Percentiles rank a stretch among this genome's conserved stretches.
Evolutionary conservation across 208 protist genomes (phyloP).

Genomic region (Vickermania spadyakhi): DNA sequence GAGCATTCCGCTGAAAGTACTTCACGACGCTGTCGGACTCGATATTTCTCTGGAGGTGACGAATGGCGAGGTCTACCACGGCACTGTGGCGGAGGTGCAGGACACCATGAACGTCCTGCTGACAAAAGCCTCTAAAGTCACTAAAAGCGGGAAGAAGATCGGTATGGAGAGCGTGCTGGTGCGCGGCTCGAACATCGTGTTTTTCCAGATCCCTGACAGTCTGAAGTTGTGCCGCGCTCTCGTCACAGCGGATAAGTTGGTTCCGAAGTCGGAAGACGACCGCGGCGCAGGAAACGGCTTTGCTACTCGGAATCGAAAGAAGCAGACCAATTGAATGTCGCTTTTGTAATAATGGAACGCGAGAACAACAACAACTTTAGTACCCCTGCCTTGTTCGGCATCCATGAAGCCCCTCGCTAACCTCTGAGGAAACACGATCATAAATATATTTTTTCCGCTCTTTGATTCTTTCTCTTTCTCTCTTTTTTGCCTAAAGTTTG

Average conservation of each 20-base stretch:
- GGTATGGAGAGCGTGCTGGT: conserved; percentile 76
- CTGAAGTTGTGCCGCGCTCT: conserved; percentile 66
- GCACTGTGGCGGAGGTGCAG: conserved; percentile 78
- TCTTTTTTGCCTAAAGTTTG: conserved; percentile 1
- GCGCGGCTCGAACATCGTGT: conserved; percentile 85
- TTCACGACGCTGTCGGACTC: conserved; percentile 87
- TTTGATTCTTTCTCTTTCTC: conserved; percentile 1
- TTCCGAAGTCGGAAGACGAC: conserved; percentile 51
- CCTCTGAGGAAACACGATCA: neutral
- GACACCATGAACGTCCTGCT: conserved; percentile 91
- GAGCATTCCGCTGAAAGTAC: conserved; percentile 90
- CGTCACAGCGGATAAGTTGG: conserved; percentile 37
- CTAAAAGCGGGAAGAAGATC: conserved; percentile 41
- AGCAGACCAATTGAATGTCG: no score
- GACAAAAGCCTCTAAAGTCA: conserved; percentile 62
- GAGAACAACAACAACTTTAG: no score
- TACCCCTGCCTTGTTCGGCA: no score
- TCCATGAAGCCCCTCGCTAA: no score
- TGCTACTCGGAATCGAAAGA: conserved; percentile 23
- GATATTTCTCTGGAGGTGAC: conserved; percentile 86
- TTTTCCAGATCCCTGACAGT: conserved; percentile 89
- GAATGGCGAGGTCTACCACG: conserved; percentile 87
- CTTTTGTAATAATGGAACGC: no score
- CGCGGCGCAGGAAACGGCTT: conserved; percentile 82
- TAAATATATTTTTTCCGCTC: conserved; percentile 1